Percentiles rank a stretch among this genome's conserved stretches.
phyloP scores from a whole-genome alignment of 306 rosid species.

The Nissolia schottii region DNA sequence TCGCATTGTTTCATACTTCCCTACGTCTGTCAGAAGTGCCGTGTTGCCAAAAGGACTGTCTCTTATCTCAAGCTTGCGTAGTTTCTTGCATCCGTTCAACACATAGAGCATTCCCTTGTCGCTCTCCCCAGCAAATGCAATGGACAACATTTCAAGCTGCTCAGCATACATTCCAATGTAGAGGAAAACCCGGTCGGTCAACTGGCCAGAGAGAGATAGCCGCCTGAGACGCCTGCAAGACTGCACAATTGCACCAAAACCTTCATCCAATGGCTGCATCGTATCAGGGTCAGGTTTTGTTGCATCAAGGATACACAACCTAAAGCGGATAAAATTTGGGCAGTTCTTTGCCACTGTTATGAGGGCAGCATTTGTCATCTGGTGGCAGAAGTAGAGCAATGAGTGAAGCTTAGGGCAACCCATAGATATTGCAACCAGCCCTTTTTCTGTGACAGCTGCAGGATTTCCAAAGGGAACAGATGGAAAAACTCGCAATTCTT shows the following conservation, averaged over 20 bases:
- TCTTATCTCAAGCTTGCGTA: conserved; percentile 90
- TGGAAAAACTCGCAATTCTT: conserved; percentile 89
- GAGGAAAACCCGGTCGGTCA: conserved; percentile 75
- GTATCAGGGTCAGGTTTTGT: conserved; percentile 67
- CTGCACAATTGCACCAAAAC: conserved; percentile 92
- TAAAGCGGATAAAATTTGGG: conserved; percentile 79
- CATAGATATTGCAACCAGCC: conserved; percentile 73
- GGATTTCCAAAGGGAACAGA: conserved; percentile 50
- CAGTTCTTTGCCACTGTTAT: conserved; percentile 82
- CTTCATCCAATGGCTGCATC: conserved; percentile 77
- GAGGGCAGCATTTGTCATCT: conserved; percentile 96
- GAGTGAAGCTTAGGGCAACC: conserved; percentile 92
- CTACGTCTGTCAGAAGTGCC: conserved; percentile 80
- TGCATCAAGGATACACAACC: conserved; percentile 76
- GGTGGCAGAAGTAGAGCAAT: conserved; percentile 80
- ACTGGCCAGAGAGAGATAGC: conserved; percentile 65
- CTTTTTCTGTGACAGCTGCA: conserved; percentile 72
- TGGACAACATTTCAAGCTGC: conserved; percentile 84
- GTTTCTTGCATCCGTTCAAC: conserved; percentile 89
- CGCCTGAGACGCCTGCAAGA: conserved; percentile 80
- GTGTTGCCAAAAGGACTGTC: conserved; percentile 79
- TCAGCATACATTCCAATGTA: conserved; percentile 91
- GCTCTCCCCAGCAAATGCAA: conserved; percentile 86
- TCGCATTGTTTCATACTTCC: conserved; percentile 99
- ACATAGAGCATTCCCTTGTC: conserved; percentile 90